Percentiles rank a stretch among this genome's conserved stretches.
Conservation (phyloP, 352 stramenopile genomes). For the Globisporangium apiculatum region DNA sequence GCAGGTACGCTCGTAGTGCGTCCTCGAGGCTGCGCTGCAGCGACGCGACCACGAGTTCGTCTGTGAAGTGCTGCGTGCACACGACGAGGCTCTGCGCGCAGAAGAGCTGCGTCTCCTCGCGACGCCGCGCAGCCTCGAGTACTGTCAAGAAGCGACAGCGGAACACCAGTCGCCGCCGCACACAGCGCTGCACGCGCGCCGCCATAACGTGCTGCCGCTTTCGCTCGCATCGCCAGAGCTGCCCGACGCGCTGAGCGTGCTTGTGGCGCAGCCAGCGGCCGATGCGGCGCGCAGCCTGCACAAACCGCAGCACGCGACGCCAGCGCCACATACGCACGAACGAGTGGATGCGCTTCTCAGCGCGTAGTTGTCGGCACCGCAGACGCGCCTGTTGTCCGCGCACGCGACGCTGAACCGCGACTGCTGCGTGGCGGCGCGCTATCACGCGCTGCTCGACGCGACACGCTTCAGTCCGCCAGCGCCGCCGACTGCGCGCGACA, state of each 20-base stretch:
- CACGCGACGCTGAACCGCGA: conserved; percentile 25
- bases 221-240: conserved; percentile 29
- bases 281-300: conserved; percentile 24
- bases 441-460: conserved; percentile 24
- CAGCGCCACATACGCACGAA: conserved; percentile 36
- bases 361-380: conserved; percentile 16
- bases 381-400: conserved; percentile 22
- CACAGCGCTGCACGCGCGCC: conserved; percentile 20
- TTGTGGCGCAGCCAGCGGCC: conserved; percentile 33
- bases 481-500: conserved; percentile 7
- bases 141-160: conserved; percentile 13
- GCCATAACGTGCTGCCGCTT: conserved; percentile 16
- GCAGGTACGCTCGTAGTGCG: conserved; percentile 4
- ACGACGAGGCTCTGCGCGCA: conserved; percentile 29
- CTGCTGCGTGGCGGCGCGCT: conserved; percentile 20
- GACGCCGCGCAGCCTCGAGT: conserved; percentile 13
- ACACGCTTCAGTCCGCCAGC: conserved; percentile 21
- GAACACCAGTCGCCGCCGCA: conserved; percentile 21
- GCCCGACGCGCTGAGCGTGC: conserved; percentile 19
- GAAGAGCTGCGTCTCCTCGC: conserved; percentile 26
- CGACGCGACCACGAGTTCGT: conserved; percentile 32
- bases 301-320: conserved; percentile 12
- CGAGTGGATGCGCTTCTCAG: conserved; percentile 18
- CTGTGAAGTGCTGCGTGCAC: conserved; percentile 32
- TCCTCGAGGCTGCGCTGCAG: conserved; percentile 9